Evolutionary conservation across 2,329 filamentous ascomycete genomes (phyloP).

Genomic region (Capronia epimyces): DNA sequence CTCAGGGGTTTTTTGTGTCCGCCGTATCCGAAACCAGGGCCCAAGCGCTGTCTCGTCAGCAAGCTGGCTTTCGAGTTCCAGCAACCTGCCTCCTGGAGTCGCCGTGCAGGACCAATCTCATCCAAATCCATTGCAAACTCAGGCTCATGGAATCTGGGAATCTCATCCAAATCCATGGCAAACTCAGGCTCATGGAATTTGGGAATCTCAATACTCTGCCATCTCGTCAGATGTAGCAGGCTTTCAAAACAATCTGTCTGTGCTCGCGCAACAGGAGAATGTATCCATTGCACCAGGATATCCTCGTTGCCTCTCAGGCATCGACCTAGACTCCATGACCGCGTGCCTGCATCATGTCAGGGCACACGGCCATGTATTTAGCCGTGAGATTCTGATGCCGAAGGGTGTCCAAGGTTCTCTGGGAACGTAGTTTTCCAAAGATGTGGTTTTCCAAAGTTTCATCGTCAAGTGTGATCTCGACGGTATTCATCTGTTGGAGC

Average conservation of each 20-base stretch:
- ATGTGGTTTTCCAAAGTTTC: background rate
- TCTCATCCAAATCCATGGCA: conserved; percentile 5
- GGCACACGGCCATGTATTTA: background rate
- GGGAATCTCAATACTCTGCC: conserved; percentile 2
- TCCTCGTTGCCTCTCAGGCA: background rate
- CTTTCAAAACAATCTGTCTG: background rate
- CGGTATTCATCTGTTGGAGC: background rate
- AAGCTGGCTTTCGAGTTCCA: background rate
- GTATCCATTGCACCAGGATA: background rate
- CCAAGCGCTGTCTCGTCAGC: background rate
- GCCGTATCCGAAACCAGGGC: background rate
- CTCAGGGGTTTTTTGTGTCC: background rate
- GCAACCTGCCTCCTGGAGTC: background rate
- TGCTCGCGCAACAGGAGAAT: background rate
- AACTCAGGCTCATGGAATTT: conserved; percentile 9
- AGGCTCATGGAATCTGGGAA: no score
- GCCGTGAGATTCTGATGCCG: background rate
- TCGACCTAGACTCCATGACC: background rate
- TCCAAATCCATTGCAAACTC: background rate
- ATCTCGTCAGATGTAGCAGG: background rate
- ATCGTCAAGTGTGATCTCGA: no score
- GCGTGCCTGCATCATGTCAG: background rate
- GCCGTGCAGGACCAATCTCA: background rate
- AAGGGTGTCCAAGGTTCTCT: conserved; percentile 1
- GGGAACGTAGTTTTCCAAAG: background rate